phyloP scores from a whole-genome alignment of 2,329 filamentous ascomycete species.

The Penicillium sp. region DNA sequence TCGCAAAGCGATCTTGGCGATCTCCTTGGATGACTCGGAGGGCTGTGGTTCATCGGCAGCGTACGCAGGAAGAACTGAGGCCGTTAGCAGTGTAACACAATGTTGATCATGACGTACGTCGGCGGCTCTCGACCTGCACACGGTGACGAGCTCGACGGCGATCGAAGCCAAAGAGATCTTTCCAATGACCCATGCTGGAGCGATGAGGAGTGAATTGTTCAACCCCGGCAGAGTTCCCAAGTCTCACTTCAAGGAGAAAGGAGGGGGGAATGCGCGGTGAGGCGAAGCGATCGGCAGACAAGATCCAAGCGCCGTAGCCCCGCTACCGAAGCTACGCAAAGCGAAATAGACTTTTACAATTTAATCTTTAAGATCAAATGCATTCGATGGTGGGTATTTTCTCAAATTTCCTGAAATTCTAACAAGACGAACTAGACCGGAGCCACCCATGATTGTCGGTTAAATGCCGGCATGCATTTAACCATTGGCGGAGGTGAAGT shows the following conservation, averaged over 20 bases:
- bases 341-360: too few relatives aligned
- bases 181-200: slow-evolving; percentile 37
- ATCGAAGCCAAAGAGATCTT: slow-evolving; percentile 29
- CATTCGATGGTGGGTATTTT: too few relatives aligned
- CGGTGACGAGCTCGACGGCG: slow-evolving; percentile 27
- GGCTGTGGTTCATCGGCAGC: slow-evolving; percentile 46
- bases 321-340: slow-evolving; percentile 1
- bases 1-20: slow-evolving; percentile 83
- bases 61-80: slow-evolving; percentile 41
- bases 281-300: slow-evolving; percentile 5
- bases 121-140: slow-evolving; percentile 36
- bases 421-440: too few relatives aligned
- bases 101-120: slow-evolving; percentile 34
- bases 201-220: background rate
- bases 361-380: too few relatives aligned
- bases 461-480: too few relatives aligned
- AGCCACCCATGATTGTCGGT: too few relatives aligned
- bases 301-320: slow-evolving; percentile 5
- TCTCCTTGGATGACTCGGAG: slow-evolving; percentile 67
- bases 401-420: too few relatives aligned
- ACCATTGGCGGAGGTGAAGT: too few relatives aligned
- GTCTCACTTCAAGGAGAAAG: background rate
- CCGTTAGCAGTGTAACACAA: slow-evolving; percentile 10
- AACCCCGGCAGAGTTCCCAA: background rate
- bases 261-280: slow-evolving; percentile 3